phyloP scores from a whole-genome alignment of 305 asterid genomes.

The Rubia peregrina region DNA sequence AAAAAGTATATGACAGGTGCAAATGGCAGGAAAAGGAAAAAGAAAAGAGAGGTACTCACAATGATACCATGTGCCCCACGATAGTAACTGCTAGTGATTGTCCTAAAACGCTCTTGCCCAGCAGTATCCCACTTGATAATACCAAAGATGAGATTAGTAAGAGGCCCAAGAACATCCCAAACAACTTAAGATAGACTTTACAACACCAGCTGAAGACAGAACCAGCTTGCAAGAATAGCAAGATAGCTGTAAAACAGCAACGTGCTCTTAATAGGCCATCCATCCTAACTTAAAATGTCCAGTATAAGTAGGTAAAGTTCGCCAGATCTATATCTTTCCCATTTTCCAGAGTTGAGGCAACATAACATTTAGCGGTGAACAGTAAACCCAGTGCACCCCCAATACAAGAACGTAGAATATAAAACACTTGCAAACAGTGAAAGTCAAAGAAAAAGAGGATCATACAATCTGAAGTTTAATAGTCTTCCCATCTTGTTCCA shows the following conservation, averaged over 20 bases:
- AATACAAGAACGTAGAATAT: background rate
- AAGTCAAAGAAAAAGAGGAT: background rate
- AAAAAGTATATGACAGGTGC: conserved; percentile 2
- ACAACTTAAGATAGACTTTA: background rate
- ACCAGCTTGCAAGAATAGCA: background rate
- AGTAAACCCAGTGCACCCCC: background rate
- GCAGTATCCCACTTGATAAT: conserved; percentile 78
- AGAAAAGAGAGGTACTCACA: conserved; percentile 33
- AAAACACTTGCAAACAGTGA: conserved; percentile 5
- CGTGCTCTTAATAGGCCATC: background rate
- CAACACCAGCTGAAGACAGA: conserved; percentile 9
- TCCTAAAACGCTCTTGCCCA: conserved; percentile 94
- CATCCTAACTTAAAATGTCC: background rate
- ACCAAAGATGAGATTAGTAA: background rate
- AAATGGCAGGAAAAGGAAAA: background rate
- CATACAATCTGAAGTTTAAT: conserved; percentile 42
- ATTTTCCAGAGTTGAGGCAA: conserved; percentile 1
- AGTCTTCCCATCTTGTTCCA: conserved; percentile 45
- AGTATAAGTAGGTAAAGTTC: conserved; percentile 1
- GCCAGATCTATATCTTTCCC: background rate
- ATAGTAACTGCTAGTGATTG: conserved; percentile 90
- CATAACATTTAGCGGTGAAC: background rate
- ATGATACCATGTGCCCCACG: conserved; percentile 97
- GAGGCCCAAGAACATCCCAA: background rate
- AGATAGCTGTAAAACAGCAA: background rate